A percentile compares a stretch with the other conserved stretches of the same genome.
phyloP scores from a whole-genome alignment of 352 stramenopile species.

The Globisporangium alternatum region DNA sequence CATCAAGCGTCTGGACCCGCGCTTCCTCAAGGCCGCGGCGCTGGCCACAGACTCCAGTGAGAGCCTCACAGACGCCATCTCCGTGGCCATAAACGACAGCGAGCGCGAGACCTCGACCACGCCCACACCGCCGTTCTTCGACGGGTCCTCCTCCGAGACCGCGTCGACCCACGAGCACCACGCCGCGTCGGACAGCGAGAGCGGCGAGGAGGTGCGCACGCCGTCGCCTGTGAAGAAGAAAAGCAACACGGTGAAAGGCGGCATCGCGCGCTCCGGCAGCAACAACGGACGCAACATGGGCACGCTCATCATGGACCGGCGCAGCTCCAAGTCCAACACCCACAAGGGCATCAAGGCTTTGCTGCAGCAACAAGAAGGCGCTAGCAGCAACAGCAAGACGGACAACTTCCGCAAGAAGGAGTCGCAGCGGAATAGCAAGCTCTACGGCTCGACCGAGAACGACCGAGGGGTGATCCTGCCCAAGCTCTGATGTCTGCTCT shows the following conservation, averaged over 20 bases:
- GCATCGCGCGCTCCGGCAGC: constrained; percentile 31
- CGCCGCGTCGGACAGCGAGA: constrained; percentile 24
- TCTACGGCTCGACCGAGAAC: constrained; percentile 22
- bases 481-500: constrained; percentile 22
- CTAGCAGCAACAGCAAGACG: constrained; percentile 1
- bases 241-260: constrained; percentile 30
- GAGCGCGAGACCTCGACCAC: constrained; percentile 12
- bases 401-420: constrained; percentile 35
- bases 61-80: constrained; percentile 42
- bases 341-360: constrained; percentile 19
- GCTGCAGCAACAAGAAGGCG: background rate
- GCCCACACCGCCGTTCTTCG: constrained; percentile 11
- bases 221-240: constrained; percentile 59
- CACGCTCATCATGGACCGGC: constrained; percentile 27
- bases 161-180: constrained; percentile 21
- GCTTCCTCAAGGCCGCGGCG: constrained; percentile 33
- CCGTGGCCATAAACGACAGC: constrained; percentile 23
- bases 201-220: constrained; percentile 36
- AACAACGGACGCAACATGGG: constrained; percentile 34
- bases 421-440: constrained; percentile 43
- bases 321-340: constrained; percentile 44
- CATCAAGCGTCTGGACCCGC: constrained; percentile 53
- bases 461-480: constrained; percentile 51
- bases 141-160: constrained; percentile 12
- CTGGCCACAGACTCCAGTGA: constrained; percentile 20